A percentile compares a stretch with the other conserved stretches of the same genome.
These are phyloP conservation scores for Orbilia ellipsospora DNA, from an alignment of 2,329 filamentous ascomycete genomes.

Conservation along the genomic window DNA sequence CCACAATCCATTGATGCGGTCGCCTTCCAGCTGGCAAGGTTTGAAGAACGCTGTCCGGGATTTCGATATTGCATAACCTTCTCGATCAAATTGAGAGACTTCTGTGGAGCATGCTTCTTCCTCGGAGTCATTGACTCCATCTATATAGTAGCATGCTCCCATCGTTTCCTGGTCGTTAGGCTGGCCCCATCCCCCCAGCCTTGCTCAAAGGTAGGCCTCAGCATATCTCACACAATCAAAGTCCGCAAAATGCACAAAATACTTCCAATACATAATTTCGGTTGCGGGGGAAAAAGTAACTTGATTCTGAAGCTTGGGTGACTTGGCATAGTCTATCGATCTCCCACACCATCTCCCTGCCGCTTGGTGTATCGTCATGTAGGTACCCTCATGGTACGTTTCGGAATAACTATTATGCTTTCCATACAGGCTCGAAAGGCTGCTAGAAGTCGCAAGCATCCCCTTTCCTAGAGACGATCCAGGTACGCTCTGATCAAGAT, in stretches of 20 bases:
- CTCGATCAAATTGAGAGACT: conserved; percentile 7
- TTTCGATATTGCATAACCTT: too few species aligned
- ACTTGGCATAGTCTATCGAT: too few species aligned
- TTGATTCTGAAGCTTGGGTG: too few species aligned
- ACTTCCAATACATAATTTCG: not conserved
- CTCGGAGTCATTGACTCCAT: conserved; percentile 52
- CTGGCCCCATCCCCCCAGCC: conserved; percentile 26
- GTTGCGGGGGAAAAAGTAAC: conserved; percentile 10
- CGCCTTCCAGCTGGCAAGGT: too few species aligned
- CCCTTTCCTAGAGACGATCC: conserved; percentile 15
- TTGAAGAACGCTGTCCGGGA: too few species aligned
- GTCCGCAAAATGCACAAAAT: conserved; percentile 20
- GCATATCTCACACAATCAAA: conserved; percentile 10
- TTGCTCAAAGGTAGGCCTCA: not conserved
- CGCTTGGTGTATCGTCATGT: not conserved
- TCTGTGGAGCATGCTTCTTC: conserved; percentile 15
- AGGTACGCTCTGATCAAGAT: conserved; percentile 23
- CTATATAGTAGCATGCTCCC: not conserved
- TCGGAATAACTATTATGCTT: conserved; percentile 45
- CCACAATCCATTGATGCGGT: too few species aligned
- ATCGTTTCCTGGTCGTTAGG: conserved; percentile 20
- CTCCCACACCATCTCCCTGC: not conserved
- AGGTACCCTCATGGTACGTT: conserved; percentile 25
- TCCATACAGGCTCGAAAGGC: conserved; percentile 46
- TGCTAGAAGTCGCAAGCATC: conserved; percentile 1